These are phyloP conservation scores for Spencermartinsiella ligniputridi DNA, from an alignment of 1,139 yeast genomes.

Conservation along the genomic window DNA sequence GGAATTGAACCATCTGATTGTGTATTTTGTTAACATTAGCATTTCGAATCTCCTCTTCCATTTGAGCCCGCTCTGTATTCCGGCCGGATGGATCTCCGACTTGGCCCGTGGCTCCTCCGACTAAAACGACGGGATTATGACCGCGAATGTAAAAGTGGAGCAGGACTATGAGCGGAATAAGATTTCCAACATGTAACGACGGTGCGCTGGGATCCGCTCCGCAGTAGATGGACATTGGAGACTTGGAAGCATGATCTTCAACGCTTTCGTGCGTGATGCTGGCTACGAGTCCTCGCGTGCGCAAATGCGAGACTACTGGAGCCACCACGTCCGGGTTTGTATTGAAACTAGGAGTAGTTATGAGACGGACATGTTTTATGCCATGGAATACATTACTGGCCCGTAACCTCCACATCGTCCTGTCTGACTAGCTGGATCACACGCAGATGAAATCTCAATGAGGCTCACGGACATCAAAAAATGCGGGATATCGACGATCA, in stretches of 20 bases:
- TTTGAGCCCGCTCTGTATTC: conserved; percentile 59
- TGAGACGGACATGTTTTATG: neutral
- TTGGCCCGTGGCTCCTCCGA: conserved; percentile 97
- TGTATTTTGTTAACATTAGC: conserved; percentile 60
- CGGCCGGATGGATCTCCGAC: conserved; percentile 98
- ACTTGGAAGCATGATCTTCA: conserved; percentile 37
- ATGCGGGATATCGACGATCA: too few species aligned
- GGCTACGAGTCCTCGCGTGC: conserved; percentile 22
- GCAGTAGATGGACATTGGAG: conserved; percentile 62
- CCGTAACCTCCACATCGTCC: too few species aligned
- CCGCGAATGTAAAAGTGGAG: conserved; percentile 83
- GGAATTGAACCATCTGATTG: conserved; percentile 56
- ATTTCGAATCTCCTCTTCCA: conserved; percentile 49
- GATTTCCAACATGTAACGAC: conserved; percentile 85
- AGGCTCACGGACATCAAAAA: too few species aligned
- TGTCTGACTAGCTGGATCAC: too few species aligned
- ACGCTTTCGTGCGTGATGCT: conserved; percentile 31
- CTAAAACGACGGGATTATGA: conserved; percentile 72
- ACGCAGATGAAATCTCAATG: too few species aligned
- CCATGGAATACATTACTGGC: too few species aligned
- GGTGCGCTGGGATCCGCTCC: conserved; percentile 97
- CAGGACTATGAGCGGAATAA: conserved; percentile 79
- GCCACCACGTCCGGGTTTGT: neutral
- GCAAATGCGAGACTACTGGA: conserved; percentile 16
- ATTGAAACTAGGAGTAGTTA: neutral